Base-by-base conservation (phyloP, 2,329 filamentous ascomycete genomes). In the Nannizziopsis barbatae region DNA sequence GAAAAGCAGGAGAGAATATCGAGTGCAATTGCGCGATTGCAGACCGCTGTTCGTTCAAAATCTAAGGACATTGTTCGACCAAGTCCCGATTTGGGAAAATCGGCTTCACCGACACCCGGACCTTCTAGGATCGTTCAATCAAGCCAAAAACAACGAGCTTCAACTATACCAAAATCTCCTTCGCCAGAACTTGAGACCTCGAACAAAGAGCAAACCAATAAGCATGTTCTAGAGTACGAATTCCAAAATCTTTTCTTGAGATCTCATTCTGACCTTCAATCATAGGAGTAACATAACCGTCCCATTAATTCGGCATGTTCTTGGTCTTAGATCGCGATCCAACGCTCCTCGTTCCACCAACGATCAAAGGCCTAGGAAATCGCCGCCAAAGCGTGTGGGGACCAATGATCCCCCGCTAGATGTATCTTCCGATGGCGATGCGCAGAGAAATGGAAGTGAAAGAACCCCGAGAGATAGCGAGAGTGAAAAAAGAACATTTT, bases 11-110 rank as follows among this genome's bases (percentile, higher is more conserved):
- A 72, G 1, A 27, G 7, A 3, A 27, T 27, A 4, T 7, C 7
- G 71, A 71, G n/a, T 54, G 71, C 10, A 57, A 64, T 36, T 22
- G 14, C 10, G 40, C 46, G n/a, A 39, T 49, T 11, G 6, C 40
- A 1, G 38, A 38, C 12, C 14, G 42, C 22, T 33, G n/a, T 2
- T 18, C 39, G 12, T 18, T 39, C 22, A 15, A 33, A 9, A 33
- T 14, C 35, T 12, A 8, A 32, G 1, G 41, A 43, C 5, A 22
- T n/a, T 2, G 31, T 18, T 9, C 14, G 27, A 33, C 31, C 20
- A 30, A 43, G 18, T 5, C 32, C 39, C 11, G 18, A 14, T 35
- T 14, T 14, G 31, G 17, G 6, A 27, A 18, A 11, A 8, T 48
- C 22, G 22, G 7, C 22, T 27, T 27, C 22, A 27, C 22, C 22